These are phyloP conservation scores for Stylonectria norvegica DNA, from an alignment of 2,329 filamentous ascomycete genomes.

Conservation along the genomic window DNA sequence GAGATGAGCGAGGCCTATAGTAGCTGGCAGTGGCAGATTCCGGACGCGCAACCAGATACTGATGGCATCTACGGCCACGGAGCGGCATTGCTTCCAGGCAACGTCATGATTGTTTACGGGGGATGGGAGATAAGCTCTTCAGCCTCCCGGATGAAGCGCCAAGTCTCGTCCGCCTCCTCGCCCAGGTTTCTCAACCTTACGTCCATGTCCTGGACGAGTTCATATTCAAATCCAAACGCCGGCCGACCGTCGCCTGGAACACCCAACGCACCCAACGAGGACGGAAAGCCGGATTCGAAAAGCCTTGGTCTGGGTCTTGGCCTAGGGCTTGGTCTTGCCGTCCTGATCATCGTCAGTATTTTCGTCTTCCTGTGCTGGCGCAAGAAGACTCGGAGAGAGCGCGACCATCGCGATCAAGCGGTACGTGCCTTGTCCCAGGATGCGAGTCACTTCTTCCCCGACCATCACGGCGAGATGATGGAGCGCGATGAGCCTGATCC, in stretches of 20 bases:
- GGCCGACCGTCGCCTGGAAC: slow-evolving; percentile 7
- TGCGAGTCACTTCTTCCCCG: slow-evolving; percentile 42
- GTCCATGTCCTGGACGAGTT: slow-evolving; percentile 50
- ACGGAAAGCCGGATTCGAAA: slow-evolving; percentile 20
- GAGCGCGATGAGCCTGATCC: slow-evolving; percentile 37
- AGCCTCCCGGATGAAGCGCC: slow-evolving; percentile 22
- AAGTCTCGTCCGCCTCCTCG: slow-evolving; percentile 33
- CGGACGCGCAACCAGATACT: slow-evolving; percentile 45
- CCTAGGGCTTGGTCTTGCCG: slow-evolving; percentile 52
- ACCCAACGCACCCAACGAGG: slow-evolving; percentile 23
- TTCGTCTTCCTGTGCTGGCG: slow-evolving; percentile 50
- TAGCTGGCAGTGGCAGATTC: slow-evolving; percentile 69
- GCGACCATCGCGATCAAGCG: slow-evolving; percentile 42
- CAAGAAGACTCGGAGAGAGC: slow-evolving; percentile 37
- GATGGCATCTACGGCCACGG: slow-evolving; percentile 60
- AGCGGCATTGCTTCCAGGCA: slow-evolving; percentile 60
- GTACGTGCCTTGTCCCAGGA: slow-evolving; percentile 50
- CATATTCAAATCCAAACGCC: slow-evolving; percentile 46
- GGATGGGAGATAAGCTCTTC: slow-evolving; percentile 50
- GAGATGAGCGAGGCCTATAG: slow-evolving; percentile 73
- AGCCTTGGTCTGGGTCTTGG: slow-evolving; percentile 62
- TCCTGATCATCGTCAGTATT: slow-evolving; percentile 45
- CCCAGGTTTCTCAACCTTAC: slow-evolving; percentile 56
- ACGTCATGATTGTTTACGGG: slow-evolving; percentile 66
- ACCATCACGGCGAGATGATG: slow-evolving; percentile 46